phyloP scores from a whole-genome alignment of 2,329 filamentous ascomycete species.

The Penicillium sp. region DNA sequence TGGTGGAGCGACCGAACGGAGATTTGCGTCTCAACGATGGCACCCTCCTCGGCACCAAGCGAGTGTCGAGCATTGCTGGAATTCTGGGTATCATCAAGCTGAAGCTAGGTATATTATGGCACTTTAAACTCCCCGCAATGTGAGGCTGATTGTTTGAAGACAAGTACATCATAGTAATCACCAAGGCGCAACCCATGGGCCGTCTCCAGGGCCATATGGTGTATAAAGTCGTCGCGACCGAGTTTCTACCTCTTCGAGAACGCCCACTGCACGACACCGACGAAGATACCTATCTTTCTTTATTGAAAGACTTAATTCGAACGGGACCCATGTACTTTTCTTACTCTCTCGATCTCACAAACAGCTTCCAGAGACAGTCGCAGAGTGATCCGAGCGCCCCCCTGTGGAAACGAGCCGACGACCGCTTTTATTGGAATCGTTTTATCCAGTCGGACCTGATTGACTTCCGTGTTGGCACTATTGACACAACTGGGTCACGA shows the following conservation, averaged over 20 bases:
- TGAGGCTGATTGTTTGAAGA: conserved; percentile 46
- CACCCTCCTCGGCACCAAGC: conserved; percentile 68
- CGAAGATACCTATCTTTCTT: conserved; percentile 82
- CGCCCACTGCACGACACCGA: conserved; percentile 86
- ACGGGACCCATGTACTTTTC: conserved; percentile 95
- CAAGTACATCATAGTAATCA: conserved; percentile 96
- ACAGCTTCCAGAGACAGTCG: conserved; percentile 91
- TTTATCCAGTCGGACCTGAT: conserved; percentile 90
- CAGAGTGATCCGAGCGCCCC: conserved; percentile 67
- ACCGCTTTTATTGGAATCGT: conserved; percentile 98
- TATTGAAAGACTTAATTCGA: conserved; percentile 78
- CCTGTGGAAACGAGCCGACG: conserved; percentile 87
- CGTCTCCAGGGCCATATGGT: conserved; percentile 93
- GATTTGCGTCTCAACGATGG: conserved; percentile 83
- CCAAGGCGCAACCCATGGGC: conserved; percentile 86
- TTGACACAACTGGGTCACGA: conserved; percentile 43
- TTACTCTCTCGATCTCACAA: conserved; percentile 94
- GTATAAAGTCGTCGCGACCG: conserved; percentile 85
- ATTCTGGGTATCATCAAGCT: conserved; percentile 93
- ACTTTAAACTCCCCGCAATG: neutral
- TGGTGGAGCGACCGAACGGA: conserved; percentile 87
- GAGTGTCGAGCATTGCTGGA: conserved; percentile 90
- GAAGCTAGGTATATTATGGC: conserved; percentile 66
- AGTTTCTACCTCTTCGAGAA: conserved; percentile 91
- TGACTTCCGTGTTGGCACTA: conserved; percentile 67